Conservation (phyloP, 1,284 basidiomycete species). For the Rhizoctonia solani region DNA sequence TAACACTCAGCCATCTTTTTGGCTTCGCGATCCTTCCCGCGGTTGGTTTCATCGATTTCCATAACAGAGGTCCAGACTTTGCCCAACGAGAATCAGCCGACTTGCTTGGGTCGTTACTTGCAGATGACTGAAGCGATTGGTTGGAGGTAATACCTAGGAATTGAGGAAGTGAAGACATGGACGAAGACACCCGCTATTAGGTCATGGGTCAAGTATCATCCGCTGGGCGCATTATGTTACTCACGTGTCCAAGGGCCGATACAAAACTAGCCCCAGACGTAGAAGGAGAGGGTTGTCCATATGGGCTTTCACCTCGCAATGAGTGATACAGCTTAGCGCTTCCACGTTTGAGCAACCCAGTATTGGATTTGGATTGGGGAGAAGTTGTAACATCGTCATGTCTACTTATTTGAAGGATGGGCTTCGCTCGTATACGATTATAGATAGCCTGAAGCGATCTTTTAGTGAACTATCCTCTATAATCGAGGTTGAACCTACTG, state of each 20-base stretch:
- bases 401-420: constrained; percentile 29
- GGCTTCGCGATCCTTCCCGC: constrained; percentile 27
- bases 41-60: constrained; percentile 32
- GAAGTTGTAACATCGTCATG: constrained; percentile 7
- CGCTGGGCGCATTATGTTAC: neutral
- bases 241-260: constrained; percentile 27
- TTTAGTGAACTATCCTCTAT: neutral
- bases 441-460: constrained; percentile 10
- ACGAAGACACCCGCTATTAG: constrained; percentile 28
- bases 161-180: constrained; percentile 32
- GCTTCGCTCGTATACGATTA: constrained; percentile 5
- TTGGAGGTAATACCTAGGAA: constrained; percentile 28
- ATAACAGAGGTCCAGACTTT: constrained; percentile 24
- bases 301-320: constrained; percentile 30
- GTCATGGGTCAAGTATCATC: neutral
- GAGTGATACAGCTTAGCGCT: constrained; percentile 28
- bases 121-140: constrained; percentile 17
- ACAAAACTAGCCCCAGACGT: constrained; percentile 33
- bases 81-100: constrained; percentile 20
- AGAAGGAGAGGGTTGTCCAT: constrained; percentile 29
- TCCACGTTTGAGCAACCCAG: constrained; percentile 18
- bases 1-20: constrained; percentile 26
- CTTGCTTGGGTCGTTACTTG: constrained; percentile 8
- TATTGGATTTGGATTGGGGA: constrained; percentile 5
- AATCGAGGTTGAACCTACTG: neutral